Evolutionary conservation across 2,329 filamentous ascomycete genomes (phyloP), one percentile per base, ranked within the genome.

Genomic region (Verticillium dahliae): DNA sequence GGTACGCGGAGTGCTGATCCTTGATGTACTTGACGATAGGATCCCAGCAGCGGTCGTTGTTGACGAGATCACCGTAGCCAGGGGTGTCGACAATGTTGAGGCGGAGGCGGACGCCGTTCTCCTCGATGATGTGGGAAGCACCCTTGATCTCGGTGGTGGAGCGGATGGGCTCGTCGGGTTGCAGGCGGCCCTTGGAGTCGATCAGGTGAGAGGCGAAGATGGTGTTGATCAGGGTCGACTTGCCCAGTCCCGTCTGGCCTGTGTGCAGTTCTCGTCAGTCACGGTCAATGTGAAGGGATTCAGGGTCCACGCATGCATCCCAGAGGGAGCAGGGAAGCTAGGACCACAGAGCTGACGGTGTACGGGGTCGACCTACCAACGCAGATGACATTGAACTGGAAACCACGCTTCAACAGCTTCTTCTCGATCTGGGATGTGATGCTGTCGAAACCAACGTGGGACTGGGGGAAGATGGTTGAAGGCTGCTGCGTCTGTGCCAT

Each of bases 11-110:
- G 85, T 99, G 95, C 84, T 99, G 95, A 80, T 99, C 95, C 86
- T 99, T 99, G 86, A 99, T 99, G 81, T 99, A 99, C 85, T 99
- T 99, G 85, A 99, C 94, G 76, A 99, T 99, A 66, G 95, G 95
- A 75, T 99, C 95, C 95, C 95, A 99, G 88, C 95, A 99, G 85
- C 95, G 90, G 82, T 99, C 95, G 79, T 99, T 99, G 87, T 99
- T 99, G 79, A 99, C 95, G 74, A 97, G 87, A 73, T 99, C 95
- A 74, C 95, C 95, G 73, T 99, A 99, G 67, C 95, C 95, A 67
- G 95, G 95, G 67, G 95, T 99, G 76, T 99, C 95, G 73, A 99
- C 95, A 73, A 99, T 99, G 86, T 98, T 99, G 73, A 99, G 85
- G 72, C 95, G 87, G 73, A 99, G 88, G 74, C 95, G 93, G 69